Base-by-base conservation (phyloP, 306 rosid genomes). In the Cucurbita ficifolia region DNA sequence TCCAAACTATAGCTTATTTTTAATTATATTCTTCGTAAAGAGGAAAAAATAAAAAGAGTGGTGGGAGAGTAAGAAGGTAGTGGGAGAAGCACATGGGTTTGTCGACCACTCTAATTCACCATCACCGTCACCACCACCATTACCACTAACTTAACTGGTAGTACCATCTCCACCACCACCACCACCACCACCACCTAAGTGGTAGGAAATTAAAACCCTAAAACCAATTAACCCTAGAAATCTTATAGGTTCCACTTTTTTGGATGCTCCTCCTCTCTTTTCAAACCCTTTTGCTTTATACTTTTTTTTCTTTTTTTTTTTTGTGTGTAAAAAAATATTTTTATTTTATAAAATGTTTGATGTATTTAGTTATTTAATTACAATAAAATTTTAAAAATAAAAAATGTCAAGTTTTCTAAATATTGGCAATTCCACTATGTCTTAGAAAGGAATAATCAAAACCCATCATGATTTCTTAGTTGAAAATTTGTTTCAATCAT, bases 21-120 rank as follows among this genome's bases (percentile, higher is more conserved):
- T 29, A 1, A 29, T 29, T 29, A 29, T 29, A 58, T 58, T 58
- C 64, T 29, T 60, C 1, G 1, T 14, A 6, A 16, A 53, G 3
- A 18, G 5, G 1, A 8, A 4, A 5, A n/a, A 53, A 18, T 11
- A 61, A 35, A 43, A 11, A 39, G 0, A 64, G 35, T 69, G 74
- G 83, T 75, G 14, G 16, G 3, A 40, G 77, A 8, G 51, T 2
- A 9, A 19, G 67, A 58, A 62, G 61, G 80, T 85, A 88, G 89
- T 83, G 91, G 91, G 90, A 58, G 87, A 76, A 0, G 83, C 96
- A 92, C 90, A 83, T 90, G 96, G 87, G 80, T 72, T 52, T 93
- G 96, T 86, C 89, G 83, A 89, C 98, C 96, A 87, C 89, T 82
- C 36, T 10, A 38, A n/a, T 13, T 53, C 56, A 55, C 5, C 10